A percentile compares a stretch with the other conserved stretches of the same genome.
phyloP scores from a whole-genome alignment of 1,139 yeast species.

The Lodderomyces beijingensis region DNA sequence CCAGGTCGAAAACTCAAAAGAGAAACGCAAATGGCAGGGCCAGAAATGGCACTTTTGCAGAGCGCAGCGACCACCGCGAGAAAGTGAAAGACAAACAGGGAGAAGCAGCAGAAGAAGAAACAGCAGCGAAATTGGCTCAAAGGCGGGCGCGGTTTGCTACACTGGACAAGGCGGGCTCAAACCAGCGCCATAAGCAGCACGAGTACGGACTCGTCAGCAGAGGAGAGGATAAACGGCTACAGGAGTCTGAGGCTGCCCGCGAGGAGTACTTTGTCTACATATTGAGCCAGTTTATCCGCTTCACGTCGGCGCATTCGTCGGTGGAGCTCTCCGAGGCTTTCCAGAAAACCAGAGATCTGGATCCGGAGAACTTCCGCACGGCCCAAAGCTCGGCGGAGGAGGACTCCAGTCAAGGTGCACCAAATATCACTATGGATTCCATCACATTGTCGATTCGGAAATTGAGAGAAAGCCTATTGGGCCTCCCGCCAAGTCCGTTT shows the following conservation, averaged over 20 bases:
- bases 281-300: constrained; percentile 24
- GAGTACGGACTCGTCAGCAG: constrained; percentile 52
- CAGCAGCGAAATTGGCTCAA: constrained; percentile 4
- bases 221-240: constrained; percentile 53
- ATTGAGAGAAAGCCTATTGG: constrained; percentile 53
- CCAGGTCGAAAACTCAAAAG: no score
- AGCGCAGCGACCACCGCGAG: no score
- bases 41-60: no score
- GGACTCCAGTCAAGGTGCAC: neutral
- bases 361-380: constrained; percentile 4
- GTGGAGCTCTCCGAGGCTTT: constrained; percentile 17
- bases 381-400: constrained; percentile 2
- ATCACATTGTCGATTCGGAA: constrained; percentile 35
- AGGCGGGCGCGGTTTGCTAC: constrained; percentile 3
- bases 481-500: constrained; percentile 33
- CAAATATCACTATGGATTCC: constrained; percentile 19
- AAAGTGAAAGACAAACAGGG: no score
- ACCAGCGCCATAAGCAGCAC: neutral
- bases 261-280: constrained; percentile 34
- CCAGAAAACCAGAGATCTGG: constrained; percentile 10
- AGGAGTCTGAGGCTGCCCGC: constrained; percentile 38
- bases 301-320: constrained; percentile 22
- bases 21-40: no score
- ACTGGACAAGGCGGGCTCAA: neutral
- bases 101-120: no score